Evolutionary conservation across 2,329 filamentous ascomycete genomes (phyloP).

Genomic region (Leptoxyphium fumago): DNA sequence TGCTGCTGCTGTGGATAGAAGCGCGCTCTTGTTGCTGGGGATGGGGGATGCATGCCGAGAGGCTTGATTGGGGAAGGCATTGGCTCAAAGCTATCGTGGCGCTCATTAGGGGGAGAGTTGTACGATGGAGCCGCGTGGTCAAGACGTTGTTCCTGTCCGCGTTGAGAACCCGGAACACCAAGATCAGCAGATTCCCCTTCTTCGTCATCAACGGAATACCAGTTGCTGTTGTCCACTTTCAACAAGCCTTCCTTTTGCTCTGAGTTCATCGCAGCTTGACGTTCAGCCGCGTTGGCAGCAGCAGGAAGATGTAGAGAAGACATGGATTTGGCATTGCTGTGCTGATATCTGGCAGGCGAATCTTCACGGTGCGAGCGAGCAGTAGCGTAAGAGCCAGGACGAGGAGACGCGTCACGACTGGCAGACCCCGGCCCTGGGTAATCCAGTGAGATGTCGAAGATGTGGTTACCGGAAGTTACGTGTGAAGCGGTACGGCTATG

Average conservation of each 20-base stretch:
- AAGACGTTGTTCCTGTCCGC: conserved; percentile 1
- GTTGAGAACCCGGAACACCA: conserved; percentile 8
- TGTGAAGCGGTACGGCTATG: conserved; percentile 13
- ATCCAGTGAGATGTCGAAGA: background rate
- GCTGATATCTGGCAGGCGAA: background rate
- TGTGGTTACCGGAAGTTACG: conserved; percentile 1
- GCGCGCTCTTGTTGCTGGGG: background rate
- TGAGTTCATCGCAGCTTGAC: conserved; percentile 7
- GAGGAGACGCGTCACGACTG: background rate
- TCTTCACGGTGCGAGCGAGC: background rate
- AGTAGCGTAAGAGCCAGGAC: conserved; percentile 12
- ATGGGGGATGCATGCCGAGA: background rate
- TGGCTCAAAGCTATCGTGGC: conserved; percentile 2
- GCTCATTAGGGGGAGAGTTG: conserved; percentile 6
- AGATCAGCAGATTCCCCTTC: conserved; percentile 12
- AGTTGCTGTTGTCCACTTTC: conserved; percentile 25
- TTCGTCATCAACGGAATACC: conserved; percentile 25
- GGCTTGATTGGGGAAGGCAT: background rate
- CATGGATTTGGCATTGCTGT: background rate
- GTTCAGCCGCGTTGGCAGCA: conserved; percentile 5
- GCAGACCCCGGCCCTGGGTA: background rate
- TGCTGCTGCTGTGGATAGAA: background rate
- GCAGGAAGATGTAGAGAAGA: background rate
- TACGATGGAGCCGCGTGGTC: conserved; percentile 1
- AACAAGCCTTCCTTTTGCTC: conserved; percentile 23